Conservation (phyloP, 164 flowering plant species). For the Pachysandra terminalis region DNA sequence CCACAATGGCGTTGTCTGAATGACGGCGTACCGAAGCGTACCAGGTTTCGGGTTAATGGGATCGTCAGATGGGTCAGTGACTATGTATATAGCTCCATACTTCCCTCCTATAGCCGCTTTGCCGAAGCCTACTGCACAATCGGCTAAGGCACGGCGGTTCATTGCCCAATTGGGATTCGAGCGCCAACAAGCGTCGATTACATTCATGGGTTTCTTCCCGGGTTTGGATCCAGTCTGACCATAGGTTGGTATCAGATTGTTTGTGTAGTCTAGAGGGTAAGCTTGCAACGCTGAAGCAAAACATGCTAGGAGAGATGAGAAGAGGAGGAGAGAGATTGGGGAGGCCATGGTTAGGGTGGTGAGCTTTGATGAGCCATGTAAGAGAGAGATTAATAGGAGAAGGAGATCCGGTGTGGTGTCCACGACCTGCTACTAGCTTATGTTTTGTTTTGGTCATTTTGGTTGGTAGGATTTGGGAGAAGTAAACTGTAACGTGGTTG, state of each 20-base stretch:
- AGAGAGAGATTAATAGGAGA: neutral
- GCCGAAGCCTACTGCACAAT: conserved; percentile 33
- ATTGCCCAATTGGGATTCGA: conserved; percentile 21
- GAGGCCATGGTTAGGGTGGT: conserved; percentile 25
- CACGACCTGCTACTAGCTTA: conserved; percentile 10
- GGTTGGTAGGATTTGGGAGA: neutral
- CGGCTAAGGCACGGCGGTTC: conserved; percentile 22
- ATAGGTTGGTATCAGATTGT: conserved; percentile 3
- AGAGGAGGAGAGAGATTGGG: conserved; percentile 9
- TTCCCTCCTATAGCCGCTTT: conserved; percentile 23
- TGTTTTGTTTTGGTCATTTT: neutral
- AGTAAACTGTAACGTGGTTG: neutral
- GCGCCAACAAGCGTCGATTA: conserved; percentile 28
- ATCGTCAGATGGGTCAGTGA: conserved; percentile 25
- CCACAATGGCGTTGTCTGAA: conserved; percentile 29
- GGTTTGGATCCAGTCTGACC: neutral
- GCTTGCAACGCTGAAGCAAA: conserved; percentile 13
- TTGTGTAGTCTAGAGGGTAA: neutral
- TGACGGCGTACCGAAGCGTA: conserved; percentile 31
- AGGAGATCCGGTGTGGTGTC: conserved; percentile 8
- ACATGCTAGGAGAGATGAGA: conserved; percentile 22
- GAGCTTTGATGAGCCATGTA: neutral
- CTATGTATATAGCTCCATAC: conserved; percentile 20
- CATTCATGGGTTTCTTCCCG: conserved; percentile 12
- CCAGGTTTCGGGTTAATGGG: conserved; percentile 28